Evolutionary conservation across 139 green algal genomes (phyloP), one percentile per base, ranked within the genome.

Genomic region (Coelastrella sp.): DNA sequence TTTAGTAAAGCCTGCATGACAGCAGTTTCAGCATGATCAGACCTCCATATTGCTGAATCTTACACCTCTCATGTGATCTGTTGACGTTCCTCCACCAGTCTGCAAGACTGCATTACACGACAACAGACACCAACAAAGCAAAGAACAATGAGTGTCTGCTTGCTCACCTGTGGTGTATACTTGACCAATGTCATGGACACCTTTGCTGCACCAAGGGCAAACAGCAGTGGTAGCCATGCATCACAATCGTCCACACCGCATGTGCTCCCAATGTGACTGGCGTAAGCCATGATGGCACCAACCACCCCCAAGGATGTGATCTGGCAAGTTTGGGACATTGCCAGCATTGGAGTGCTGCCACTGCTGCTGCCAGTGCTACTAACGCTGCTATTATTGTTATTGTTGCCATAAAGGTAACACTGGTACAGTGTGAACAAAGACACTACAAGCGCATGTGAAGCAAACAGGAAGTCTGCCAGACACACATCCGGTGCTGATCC

Each of bases 381-480:
- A 38, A 3, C 2, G 19, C 50, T 40, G 25, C 19, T 32, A 4
- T 15, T 67, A 30, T 30, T 32, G 59, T 15, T 73, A 35, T 32
- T 73, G 59, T 30, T 57, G 21, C 59, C 60, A 32, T 84, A 84
- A 6, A 62, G 41, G 40, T 38, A 51, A 32, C 78, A 84, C 78
- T 84, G 78, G 38, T 75, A 74, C 2, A 84, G 40, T 8, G 78
- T 84, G n/a, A 92, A 9, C 7, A 73, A 34, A 0, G 82, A 86
- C 27, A 86, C 34, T 4, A 83, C 23, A 5, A 87, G 21, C 37
- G 87, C 91, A 68, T 94, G 90, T 25, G 88, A 67, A 3, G 91
- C 84, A 57, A 96, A 96, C 23, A 93, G 78, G 1, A 96, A 88
- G 79, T 96, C 93, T 32, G 93, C 91, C 3, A 88, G 80, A 38